These are phyloP conservation scores for Elongisporangium prolatum DNA, from an alignment of 352 stramenopile genomes.

Conservation along the genomic window DNA sequence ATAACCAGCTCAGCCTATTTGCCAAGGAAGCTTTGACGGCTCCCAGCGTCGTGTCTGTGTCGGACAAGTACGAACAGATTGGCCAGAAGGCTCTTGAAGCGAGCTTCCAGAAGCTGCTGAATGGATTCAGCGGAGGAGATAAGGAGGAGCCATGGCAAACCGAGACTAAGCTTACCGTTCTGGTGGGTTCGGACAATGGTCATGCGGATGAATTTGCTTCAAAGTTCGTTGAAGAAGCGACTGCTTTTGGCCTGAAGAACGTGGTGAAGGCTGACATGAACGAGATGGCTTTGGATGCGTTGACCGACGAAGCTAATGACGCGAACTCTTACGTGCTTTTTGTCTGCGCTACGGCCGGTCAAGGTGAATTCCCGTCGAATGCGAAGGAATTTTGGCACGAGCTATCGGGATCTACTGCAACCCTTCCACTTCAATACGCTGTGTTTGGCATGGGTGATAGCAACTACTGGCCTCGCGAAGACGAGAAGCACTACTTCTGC, in stretches of 20 bases:
- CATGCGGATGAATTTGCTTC: slow-evolving; percentile 68
- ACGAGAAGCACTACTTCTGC: slow-evolving; percentile 86
- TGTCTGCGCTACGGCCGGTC: slow-evolving; percentile 72
- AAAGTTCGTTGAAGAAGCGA: slow-evolving; percentile 67
- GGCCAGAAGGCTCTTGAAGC: slow-evolving; percentile 80
- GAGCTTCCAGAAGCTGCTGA: slow-evolving; percentile 74
- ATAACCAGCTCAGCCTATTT: slow-evolving; percentile 89
- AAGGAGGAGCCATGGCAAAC: slow-evolving; percentile 51
- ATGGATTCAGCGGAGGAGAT: slow-evolving; percentile 48
- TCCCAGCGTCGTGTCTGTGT: slow-evolving; percentile 30
- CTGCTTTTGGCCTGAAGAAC: slow-evolving; percentile 66
- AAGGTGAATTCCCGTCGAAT: slow-evolving; percentile 79
- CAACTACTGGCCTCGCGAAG: slow-evolving; percentile 75
- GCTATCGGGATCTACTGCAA: slow-evolving; percentile 48
- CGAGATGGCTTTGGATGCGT: slow-evolving; percentile 64
- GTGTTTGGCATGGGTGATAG: slow-evolving; percentile 81
- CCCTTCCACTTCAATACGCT: slow-evolving; percentile 65
- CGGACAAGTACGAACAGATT: slow-evolving; percentile 72
- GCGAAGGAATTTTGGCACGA: slow-evolving; percentile 78
- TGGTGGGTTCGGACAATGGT: slow-evolving; percentile 74
- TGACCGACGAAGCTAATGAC: slow-evolving; percentile 66
- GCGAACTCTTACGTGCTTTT: slow-evolving; percentile 72
- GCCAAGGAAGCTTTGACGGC: slow-evolving; percentile 66
- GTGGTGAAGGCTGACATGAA: slow-evolving; percentile 85
- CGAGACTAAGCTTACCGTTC: slow-evolving; percentile 70